Base-by-base conservation (phyloP, 164 flowering plant species). In the Nymphaea colorata region DNA sequence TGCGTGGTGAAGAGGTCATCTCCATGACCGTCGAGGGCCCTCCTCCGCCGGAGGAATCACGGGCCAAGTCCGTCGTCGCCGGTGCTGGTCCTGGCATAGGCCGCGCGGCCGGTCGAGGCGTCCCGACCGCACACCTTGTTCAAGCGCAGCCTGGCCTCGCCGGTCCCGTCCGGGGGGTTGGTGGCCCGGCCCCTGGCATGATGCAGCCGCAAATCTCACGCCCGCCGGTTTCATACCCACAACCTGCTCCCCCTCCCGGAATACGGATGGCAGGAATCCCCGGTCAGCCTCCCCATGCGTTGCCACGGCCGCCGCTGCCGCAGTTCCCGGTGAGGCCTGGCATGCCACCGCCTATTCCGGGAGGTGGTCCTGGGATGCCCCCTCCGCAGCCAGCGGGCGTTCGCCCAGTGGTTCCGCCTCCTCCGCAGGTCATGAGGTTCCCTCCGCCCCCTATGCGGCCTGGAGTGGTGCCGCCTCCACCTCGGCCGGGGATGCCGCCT, bases 21-120 rank as follows among this genome's bases (percentile, higher is more conserved):
- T 93, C 98, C 41, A 89, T 93, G 93, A 93, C 98, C 62, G 98
- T 93, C 63, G 98, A 93, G 72, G 98, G 97, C 25, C 98, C 98
- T 0, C 98, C 98, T 11, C 98, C 98, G 2, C 97, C 90, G 2
- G 97, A 93, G 11, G 98, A 93, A 73, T 83, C 91, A n/a, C 85
- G 98, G 0, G 88, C 92, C 36, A 91, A 89, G 69, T 80, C 97
- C 55, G 87, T 76, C 5, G 89, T 85, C 0, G 78, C 82, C 4
- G 91, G 89, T 2, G 80, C 89, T 3, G 98, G 98, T 0, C 97
- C 94, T 0, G 98, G 97, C 2, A 6, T 85, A 1, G 98, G 97
- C 12, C 87, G 98, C 0, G 89, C 97, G 1, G 91, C 96, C 1
- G 98, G 98, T 0, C 76, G 98, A 2, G 98, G 98, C 0, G 72